Evolutionary conservation across 129 eudicot genomes (phyloP).

Genomic region (Sambucus nigra): DNA sequence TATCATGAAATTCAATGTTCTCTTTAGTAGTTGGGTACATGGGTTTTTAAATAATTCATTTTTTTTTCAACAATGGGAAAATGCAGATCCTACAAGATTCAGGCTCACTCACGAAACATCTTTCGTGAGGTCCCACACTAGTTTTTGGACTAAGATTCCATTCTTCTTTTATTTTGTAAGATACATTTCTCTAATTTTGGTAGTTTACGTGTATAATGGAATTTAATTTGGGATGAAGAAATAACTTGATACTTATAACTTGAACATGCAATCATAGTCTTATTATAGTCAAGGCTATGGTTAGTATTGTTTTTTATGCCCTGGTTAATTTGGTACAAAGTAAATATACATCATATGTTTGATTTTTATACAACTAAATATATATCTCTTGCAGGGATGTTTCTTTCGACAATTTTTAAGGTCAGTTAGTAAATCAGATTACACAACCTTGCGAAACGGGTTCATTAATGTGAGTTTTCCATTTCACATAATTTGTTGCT

Average conservation of each 20-base stretch:
- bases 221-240: not conserved
- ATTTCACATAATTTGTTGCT: not conserved
- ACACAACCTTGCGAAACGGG: slow-evolving; percentile 80
- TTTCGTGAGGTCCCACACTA: slow-evolving; percentile 69
- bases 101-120: slow-evolving; percentile 90
- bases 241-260: too few species aligned
- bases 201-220: not conserved
- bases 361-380: not conserved
- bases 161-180: slow-evolving; percentile 69
- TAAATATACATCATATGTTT: not conserved
- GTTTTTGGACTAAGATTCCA: slow-evolving; percentile 63
- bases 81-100: slow-evolving; percentile 82
- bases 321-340: not conserved
- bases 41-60: not conserved
- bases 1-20: not conserved
- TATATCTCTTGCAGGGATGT: slow-evolving; percentile 48
- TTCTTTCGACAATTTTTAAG: slow-evolving; percentile 73
- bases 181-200: not conserved
- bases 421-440: slow-evolving; percentile 78
- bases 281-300: too few species aligned
- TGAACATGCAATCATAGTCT: too few species aligned
- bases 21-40: not conserved
- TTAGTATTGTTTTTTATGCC: too few species aligned
- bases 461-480: slow-evolving; percentile 62
- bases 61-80: not conserved